phyloP scores from a whole-genome alignment of 202 grass and related monocot genomes.

The Hordeum pubiflorum region DNA sequence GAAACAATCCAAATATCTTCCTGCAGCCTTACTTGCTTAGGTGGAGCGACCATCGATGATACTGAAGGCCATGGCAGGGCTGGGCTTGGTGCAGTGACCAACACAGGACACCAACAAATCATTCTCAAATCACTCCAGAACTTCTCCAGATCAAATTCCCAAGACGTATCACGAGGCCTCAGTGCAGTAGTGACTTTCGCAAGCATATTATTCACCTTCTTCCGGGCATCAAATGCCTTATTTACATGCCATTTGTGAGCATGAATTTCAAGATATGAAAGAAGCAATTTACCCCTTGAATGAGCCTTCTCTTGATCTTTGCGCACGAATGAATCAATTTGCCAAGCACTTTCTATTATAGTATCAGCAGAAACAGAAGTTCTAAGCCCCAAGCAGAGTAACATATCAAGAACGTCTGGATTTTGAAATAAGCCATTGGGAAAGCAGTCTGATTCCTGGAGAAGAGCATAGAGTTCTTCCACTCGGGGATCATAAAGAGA shows the following conservation, averaged over 20 bases:
- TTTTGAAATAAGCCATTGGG: constrained; percentile 68
- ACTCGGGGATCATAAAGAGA: constrained; percentile 96
- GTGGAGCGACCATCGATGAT: constrained; percentile 81
- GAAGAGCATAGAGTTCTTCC: constrained; percentile 87
- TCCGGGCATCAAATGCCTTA: constrained; percentile 47
- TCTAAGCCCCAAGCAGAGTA: constrained; percentile 73
- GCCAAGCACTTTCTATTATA: constrained; percentile 73
- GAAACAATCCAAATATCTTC: constrained; percentile 96
- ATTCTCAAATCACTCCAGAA: constrained; percentile 90
- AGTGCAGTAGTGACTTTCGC: constrained; percentile 62
- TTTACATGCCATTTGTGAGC: constrained; percentile 75
- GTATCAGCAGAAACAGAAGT: constrained; percentile 71
- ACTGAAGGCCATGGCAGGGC: constrained; percentile 82
- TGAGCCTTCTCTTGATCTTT: constrained; percentile 86
- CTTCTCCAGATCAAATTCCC: constrained; percentile 65
- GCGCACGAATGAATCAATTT: constrained; percentile 78
- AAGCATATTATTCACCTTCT: constrained; percentile 84
- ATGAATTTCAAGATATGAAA: constrained; percentile 93
- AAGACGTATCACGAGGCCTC: constrained; percentile 55
- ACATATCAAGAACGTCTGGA: constrained; percentile 83
- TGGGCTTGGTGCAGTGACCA: constrained; percentile 64
- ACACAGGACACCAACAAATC: constrained; percentile 98
- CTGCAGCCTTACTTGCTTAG: constrained; percentile 86
- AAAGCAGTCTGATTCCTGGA: constrained; percentile 88
- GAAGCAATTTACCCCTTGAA: constrained; percentile 78